Evolutionary conservation across 1,284 basidiomycete species (phyloP), one percentile per base, ranked within the genome.

Genomic region (Leccinum ponderosum): DNA sequence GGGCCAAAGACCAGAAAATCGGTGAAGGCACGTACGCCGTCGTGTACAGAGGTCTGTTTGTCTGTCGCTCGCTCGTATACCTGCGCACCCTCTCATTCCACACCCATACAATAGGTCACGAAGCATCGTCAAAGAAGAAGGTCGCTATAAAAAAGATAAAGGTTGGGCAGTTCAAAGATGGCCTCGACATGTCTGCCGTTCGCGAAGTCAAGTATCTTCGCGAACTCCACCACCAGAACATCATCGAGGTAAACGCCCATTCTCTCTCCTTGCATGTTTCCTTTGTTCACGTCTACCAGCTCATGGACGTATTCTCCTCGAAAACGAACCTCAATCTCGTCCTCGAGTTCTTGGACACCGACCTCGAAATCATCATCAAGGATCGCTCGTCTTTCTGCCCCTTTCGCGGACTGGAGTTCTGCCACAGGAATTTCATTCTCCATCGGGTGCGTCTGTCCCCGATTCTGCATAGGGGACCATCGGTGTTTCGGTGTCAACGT

Each of bases 61-160:
- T 27, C 9, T 14, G 62, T 58, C 51, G 0, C n/a, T 20, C 12
- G 27, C 37, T 57, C 25, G 27, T 33, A 37, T 33, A n/a, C 4
- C 6, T 20, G 35, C 25, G 0, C 42, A 35, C 47, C 17, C 20
- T 25, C 57, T 51, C 47, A 57, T 53, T 6, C 52, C 42, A 20
- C 17, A 7, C 15, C 51, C 29, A 52, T 25, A 20, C 17, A 47
- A 58, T 64, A 91, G 91, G 89, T 27, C 80, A 84, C 62, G 89
- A 95, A 68, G 79, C 84, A 17, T 78, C 85, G 1, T 92, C 90
- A 1, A 84, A 84, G 12, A 78, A 87, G 14, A 90, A 91, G 76
- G 87, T 98, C 5, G 97, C 97, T 57, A 98, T 99, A 73, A 99
- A 99, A 81, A 99, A 99, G 77, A 96, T 97, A 73, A 97, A 97